phyloP scores from a whole-genome alignment of 73 alveolate genomes.

The Uronychia binucleata region DNA sequence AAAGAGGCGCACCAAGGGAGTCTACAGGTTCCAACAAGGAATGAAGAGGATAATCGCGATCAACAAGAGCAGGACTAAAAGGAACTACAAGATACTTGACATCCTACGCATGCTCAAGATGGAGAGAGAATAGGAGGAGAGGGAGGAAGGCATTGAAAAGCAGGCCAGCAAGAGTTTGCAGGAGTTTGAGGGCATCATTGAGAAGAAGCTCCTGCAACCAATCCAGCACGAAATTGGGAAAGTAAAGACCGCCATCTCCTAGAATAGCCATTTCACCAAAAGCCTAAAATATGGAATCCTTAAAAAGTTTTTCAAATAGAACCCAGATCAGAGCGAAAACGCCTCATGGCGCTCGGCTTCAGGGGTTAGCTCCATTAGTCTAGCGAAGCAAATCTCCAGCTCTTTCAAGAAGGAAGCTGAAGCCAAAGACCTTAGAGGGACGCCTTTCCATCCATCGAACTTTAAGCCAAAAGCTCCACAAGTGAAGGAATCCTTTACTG shows the following conservation, averaged over 20 bases:
- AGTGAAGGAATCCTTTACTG: no score
- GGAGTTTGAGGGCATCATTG: not conserved
- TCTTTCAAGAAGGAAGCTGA: no score
- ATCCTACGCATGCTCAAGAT: not conserved
- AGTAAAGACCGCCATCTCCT: not conserved
- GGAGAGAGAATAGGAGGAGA: not conserved
- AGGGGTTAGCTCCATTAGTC: no score
- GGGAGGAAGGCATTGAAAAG: not conserved
- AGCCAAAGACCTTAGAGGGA: no score
- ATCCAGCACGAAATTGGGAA: not conserved
- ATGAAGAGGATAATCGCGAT: slow-evolving; percentile 5
- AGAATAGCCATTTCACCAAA: not conserved
- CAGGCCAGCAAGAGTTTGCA: not conserved
- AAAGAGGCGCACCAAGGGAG: not conserved
- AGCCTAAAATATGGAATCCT: not conserved
- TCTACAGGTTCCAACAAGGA: not conserved
- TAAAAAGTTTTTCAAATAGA: not conserved
- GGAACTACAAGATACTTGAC: not conserved
- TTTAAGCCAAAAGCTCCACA: no score
- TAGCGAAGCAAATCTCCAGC: no score
- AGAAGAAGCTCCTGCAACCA: not conserved
- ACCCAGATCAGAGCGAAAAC: no score
- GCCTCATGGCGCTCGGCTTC: no score
- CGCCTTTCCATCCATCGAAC: no score
- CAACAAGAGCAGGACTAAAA: not conserved